Evolutionary conservation across 2,329 filamentous ascomycete species (phyloP), one percentile per base, ranked within the genome.

Genomic region (Penicillium frequentans): DNA sequence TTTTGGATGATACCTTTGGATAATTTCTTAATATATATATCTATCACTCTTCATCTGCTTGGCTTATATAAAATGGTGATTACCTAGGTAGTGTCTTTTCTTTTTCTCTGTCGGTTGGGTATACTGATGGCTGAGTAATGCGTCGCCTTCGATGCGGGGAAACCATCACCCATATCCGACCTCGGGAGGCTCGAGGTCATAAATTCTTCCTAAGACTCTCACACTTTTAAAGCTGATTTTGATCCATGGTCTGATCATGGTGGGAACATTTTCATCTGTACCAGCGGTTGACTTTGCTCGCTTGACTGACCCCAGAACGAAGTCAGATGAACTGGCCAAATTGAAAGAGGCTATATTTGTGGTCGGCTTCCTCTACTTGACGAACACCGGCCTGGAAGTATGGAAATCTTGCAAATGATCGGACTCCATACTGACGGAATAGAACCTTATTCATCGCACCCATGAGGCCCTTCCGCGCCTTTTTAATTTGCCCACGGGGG

Each of bases 311-410:
- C 59, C 65, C 5, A 49, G 27, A 9, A 73, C 68, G 0, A 71
- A 67, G 51, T 16, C 54, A 3, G 63, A 62, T 5, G 64, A 70
- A 2, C 59, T 74, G 0, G 50, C 47, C 0, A 61, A 67, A 23
- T 56, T 74, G 6, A 69, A 68, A 23, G 57, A 73, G 19, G 72
- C 72, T 2, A 72, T 74, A 23, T 74, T 74, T 50, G 53, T 68
- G 3, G 71, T 73, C 3, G 72, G 72, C 4, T 74, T 74, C 46
- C 55, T 74, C 14, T 74, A 74, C 56, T 57, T 74, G 48, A 70
- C 61, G 5, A 73, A 74, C 48, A 72, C 70, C 4, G 72, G 72
- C 3, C 55, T 73, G 5, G 72, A 73, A 62, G 72, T 71, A 56
- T 31, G 51, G 33, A 21, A 6, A 21, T 27, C 16, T 24, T 19